Evolutionary conservation across 331 rosid genomes (phyloP).

Genomic region (Acacia pycnantha): DNA sequence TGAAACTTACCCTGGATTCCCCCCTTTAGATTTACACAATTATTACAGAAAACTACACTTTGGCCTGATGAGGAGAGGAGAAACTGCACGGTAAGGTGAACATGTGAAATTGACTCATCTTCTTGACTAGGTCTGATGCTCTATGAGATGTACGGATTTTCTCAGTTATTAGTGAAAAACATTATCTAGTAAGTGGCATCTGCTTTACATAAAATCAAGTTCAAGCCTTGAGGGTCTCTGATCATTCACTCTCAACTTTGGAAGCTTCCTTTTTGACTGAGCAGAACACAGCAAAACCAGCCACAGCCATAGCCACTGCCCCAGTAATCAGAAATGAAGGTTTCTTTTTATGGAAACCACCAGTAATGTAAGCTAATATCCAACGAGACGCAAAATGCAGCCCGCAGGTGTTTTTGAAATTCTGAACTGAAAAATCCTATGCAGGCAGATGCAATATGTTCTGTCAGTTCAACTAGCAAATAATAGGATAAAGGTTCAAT

Average conservation of each 20-base stretch:
- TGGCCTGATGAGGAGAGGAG: background rate
- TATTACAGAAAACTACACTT: background rate
- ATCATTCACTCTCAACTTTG: background rate
- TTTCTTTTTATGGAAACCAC: slow-evolving; percentile 28
- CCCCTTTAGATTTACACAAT: background rate
- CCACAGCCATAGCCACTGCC: slow-evolving; percentile 20
- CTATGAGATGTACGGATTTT: background rate
- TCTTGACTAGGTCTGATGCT: background rate
- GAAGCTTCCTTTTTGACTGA: slow-evolving; percentile 28
- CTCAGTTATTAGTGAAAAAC: background rate
- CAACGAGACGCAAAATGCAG: slow-evolving; percentile 61
- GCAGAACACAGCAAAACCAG: slow-evolving; percentile 52
- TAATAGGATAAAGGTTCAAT: background rate
- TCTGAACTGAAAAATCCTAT: slow-evolving; percentile 65
- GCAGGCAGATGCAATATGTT: slow-evolving; percentile 29
- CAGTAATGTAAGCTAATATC: slow-evolving; percentile 46
- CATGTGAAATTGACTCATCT: background rate
- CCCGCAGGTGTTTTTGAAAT: slow-evolving; percentile 55
- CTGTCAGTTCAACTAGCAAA: slow-evolving; percentile 33
- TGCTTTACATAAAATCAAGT: background rate
- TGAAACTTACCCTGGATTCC: background rate
- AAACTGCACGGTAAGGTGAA: background rate
- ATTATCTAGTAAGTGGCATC: background rate
- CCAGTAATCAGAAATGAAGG: slow-evolving; percentile 41
- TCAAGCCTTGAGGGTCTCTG: background rate